These are phyloP conservation scores for Camelina neglecta DNA, from an alignment of 345 rosid genomes.

Conservation along the genomic window DNA sequence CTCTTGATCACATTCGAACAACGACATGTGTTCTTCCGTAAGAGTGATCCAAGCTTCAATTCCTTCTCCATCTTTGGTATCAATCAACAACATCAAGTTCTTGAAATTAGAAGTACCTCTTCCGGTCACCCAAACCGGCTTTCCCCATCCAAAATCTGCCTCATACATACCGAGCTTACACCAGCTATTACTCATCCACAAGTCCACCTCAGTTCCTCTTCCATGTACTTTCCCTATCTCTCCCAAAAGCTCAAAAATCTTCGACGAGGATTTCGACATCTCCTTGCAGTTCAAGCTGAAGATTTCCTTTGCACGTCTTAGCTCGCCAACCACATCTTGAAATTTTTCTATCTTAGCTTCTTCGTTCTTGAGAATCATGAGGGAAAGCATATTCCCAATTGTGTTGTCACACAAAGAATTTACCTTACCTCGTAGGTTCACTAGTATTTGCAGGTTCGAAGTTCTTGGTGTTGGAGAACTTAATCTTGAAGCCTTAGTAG, in stretches of 20 bases:
- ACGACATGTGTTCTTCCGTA: conserved; percentile 35
- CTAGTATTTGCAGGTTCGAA: conserved; percentile 31
- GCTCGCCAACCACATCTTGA: conserved; percentile 37
- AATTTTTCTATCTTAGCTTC: conserved; percentile 20
- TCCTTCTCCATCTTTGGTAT: conserved; percentile 47
- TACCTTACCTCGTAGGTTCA: conserved; percentile 39
- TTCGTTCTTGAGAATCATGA: conserved; percentile 38
- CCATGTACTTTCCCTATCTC: conserved; percentile 24
- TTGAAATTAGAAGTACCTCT: conserved; percentile 38
- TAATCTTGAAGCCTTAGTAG: conserved; percentile 34
- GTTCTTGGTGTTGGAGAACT: conserved; percentile 22
- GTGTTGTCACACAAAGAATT: conserved; percentile 32
- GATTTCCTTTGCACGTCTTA: conserved; percentile 26
- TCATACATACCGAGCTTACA: conserved; percentile 51
- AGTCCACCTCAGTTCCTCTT: conserved; percentile 35
- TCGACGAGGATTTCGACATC: conserved; percentile 8
- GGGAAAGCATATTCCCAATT: conserved; percentile 42
- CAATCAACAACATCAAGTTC: conserved; percentile 48
- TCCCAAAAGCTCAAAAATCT: conserved; percentile 4
- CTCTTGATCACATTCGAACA: conserved; percentile 38
- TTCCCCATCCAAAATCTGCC: conserved; percentile 67
- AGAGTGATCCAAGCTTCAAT: conserved; percentile 60
- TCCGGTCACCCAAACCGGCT: conserved; percentile 51
- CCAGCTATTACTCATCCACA: conserved; percentile 49
- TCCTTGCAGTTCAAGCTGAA: conserved; percentile 20